Conservation (phyloP, 2,329 filamentous ascomycete species). For the Colletotrichum endophyticum region DNA sequence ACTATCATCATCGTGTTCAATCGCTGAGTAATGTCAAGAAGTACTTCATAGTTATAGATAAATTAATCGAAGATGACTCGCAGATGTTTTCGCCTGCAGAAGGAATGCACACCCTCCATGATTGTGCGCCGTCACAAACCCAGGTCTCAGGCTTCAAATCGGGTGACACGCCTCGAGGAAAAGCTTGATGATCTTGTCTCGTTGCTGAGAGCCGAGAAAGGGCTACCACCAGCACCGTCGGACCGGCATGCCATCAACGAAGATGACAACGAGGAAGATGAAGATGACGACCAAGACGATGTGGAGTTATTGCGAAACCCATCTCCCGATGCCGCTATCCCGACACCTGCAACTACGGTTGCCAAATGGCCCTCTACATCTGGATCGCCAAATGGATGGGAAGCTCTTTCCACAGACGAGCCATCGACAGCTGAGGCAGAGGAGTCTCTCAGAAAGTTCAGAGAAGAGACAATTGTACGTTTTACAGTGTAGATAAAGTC, state of each 20-base stretch:
- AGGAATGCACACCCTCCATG: background rate
- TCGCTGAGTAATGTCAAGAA: fast-evolving
- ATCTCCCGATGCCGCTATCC: background rate
- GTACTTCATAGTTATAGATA: too few species aligned
- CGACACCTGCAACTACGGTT: fast-evolving
- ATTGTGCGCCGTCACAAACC: background rate
- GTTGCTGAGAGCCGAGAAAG: background rate
- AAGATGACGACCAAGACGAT: background rate
- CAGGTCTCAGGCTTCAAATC: background rate
- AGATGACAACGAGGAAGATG: fast-evolving
- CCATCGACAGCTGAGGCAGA: background rate
- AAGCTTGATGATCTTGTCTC: background rate
- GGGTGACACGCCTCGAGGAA: background rate
- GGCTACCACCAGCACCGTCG: fast-evolving
- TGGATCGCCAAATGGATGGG: fast-evolving
- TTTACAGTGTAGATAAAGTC: fast-evolving
- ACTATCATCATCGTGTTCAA: background rate
- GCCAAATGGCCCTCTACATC: background rate
- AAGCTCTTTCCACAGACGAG: fast-evolving
- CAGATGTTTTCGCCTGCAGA: background rate
- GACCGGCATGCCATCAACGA: fast-evolving
- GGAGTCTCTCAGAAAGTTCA: background rate
- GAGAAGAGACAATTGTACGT: background rate
- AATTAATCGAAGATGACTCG: background rate
- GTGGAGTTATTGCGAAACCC: fast-evolving